These are phyloP conservation scores for Starmera amethionina DNA, from an alignment of 805 yeast species.

Conservation along the genomic window DNA sequence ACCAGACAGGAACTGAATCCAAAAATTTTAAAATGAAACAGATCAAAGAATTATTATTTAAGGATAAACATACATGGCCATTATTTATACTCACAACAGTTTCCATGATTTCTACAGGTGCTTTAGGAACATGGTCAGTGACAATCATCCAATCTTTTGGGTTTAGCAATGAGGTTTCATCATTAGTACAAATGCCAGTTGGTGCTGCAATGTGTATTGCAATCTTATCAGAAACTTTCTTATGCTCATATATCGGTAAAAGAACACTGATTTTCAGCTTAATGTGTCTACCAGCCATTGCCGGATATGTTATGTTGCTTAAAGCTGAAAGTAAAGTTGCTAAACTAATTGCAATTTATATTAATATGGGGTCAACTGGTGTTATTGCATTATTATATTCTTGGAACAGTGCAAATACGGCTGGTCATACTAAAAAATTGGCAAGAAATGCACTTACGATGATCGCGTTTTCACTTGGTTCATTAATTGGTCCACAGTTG, in stretches of 20 bases:
- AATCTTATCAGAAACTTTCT: slow-evolving; percentile 28
- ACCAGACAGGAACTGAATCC: slow-evolving; percentile 40
- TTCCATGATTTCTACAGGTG: slow-evolving; percentile 42
- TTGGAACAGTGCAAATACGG: slow-evolving; percentile 54
- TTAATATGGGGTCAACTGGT: slow-evolving; percentile 46
- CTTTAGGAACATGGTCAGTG: slow-evolving; percentile 25
- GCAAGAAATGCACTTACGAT: slow-evolving; percentile 44
- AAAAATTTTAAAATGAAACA: slow-evolving; percentile 31
- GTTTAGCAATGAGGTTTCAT: slow-evolving; percentile 29
- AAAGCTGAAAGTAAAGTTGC: slow-evolving; percentile 31
- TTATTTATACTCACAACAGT: slow-evolving; percentile 32
- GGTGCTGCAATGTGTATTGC: slow-evolving; percentile 38
- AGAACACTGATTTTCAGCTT: slow-evolving; percentile 26
- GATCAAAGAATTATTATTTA: slow-evolving; percentile 30
- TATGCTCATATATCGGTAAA: slow-evolving; percentile 25
- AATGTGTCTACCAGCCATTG: slow-evolving; percentile 37
- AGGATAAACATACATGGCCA: slow-evolving; percentile 42
- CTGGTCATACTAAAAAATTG: slow-evolving; percentile 51
- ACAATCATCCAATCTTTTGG: slow-evolving; percentile 37
- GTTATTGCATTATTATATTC: slow-evolving; percentile 48
- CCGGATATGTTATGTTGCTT: slow-evolving; percentile 37
- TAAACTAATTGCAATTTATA: slow-evolving; percentile 37
- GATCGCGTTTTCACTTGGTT: slow-evolving; percentile 49
- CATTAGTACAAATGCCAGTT: slow-evolving; percentile 46
- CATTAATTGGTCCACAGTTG: slow-evolving; percentile 56